These are phyloP conservation scores for Fremontodendron californicum DNA, from an alignment of 345 rosid genomes.

Conservation along the genomic window DNA sequence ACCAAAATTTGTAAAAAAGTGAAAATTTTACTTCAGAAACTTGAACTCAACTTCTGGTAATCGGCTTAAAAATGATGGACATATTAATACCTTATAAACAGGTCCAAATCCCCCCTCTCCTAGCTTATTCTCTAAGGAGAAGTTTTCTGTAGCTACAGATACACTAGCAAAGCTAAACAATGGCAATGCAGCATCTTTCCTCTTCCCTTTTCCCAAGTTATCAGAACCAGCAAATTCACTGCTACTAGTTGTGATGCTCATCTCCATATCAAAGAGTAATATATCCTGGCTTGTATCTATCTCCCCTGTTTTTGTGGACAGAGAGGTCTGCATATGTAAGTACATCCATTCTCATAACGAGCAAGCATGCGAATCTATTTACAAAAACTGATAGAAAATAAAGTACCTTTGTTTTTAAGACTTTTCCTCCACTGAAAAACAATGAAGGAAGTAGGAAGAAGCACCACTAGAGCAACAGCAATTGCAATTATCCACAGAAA, in stretches of 20 bases:
- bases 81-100: not conserved
- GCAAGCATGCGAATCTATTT: not conserved
- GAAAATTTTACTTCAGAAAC: not conserved
- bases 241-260: not conserved
- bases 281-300: constrained; percentile 12
- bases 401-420: constrained; percentile 9
- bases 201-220: not conserved
- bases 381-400: not conserved
- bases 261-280: constrained; percentile 17
- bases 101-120: constrained; percentile 9
- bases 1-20: not conserved
- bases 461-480: not conserved
- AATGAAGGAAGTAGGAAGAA: not conserved
- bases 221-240: not conserved
- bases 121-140: not conserved
- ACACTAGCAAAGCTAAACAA: constrained; percentile 26
- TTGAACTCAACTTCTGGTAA: not conserved
- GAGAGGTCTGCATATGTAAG: not conserved
- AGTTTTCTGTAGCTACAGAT: constrained; percentile 18
- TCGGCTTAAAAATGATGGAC: not conserved
- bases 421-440: constrained; percentile 8
- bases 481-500: constrained; percentile 3
- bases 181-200: constrained; percentile 11
- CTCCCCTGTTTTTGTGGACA: not conserved
- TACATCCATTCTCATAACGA: not conserved